Evolutionary conservation across 2,329 filamentous ascomycete genomes (phyloP).

Genomic region (Colletotrichum karsti): DNA sequence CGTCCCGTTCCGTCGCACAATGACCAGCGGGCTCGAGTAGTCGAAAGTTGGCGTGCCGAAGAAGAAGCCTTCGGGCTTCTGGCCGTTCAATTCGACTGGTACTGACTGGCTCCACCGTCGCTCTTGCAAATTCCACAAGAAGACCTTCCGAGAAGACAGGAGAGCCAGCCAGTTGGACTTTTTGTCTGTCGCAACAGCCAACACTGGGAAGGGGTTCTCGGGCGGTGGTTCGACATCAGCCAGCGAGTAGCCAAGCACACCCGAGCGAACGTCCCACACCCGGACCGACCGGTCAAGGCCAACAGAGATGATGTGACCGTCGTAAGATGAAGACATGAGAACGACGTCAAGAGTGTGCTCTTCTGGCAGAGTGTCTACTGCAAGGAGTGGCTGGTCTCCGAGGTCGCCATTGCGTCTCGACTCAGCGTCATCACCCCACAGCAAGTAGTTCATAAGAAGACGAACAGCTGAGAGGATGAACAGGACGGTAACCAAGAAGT

Average conservation of each 20-base stretch:
- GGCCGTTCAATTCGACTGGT: constrained; percentile 63
- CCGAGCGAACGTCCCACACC: constrained; percentile 68
- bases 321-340: constrained; percentile 67
- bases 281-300: constrained; percentile 75
- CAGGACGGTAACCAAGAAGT: constrained; percentile 70
- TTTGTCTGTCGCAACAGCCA: constrained; percentile 72
- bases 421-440: constrained; percentile 69
- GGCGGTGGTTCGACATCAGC: constrained; percentile 48
- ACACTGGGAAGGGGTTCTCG: constrained; percentile 63
- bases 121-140: constrained; percentile 70
- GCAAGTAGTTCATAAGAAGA: constrained; percentile 77
- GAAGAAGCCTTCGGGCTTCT: constrained; percentile 70
- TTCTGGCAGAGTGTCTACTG: constrained; percentile 66
- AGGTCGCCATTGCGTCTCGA: constrained; percentile 54
- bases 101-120: constrained; percentile 65
- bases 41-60: constrained; percentile 58
- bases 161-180: constrained; percentile 73
- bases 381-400: constrained; percentile 61
- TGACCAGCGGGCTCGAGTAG: constrained; percentile 57
- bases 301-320: constrained; percentile 73
- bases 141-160: constrained; percentile 65
- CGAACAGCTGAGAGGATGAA: constrained; percentile 71
- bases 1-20: constrained; percentile 71
- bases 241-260: constrained; percentile 50
- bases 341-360: constrained; percentile 77